Base-by-base conservation (phyloP, 345 rosid genomes). In the Euphorbia tirucalli region DNA sequence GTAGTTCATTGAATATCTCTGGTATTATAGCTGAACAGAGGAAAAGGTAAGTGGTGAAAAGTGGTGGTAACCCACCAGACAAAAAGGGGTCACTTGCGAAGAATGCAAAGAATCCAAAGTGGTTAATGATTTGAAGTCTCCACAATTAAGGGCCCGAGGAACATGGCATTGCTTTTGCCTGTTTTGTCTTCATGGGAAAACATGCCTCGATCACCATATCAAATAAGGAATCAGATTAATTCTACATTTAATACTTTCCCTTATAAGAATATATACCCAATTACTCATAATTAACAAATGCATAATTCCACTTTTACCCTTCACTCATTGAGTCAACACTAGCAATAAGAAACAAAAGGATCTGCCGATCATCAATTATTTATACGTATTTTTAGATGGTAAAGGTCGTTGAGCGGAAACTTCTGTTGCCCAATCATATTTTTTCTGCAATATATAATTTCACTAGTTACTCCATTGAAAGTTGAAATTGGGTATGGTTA, bases 81-180 rank as follows among this genome's bases (percentile, higher is more conserved):
- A 39, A 43, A 22, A 72, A 25, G 41, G 67, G 10, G 61, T 72
- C 58, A 37, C 84, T 78, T 74, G 77, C 3, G 10, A 66, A 41
- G 50, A 30, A 14, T 49, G 75, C 50, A 78, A 78, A 64, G 86
- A 80, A 82, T 78, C 81, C 80, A 7, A 73, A 55, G 87, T 54
- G 52, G 3, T 13, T 46, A 13, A 46, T 13, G 10, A 63, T 25
- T 62, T 32, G 48, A 35, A 24, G 4, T 63, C 18, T 2, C 10
- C 11, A 0, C 28, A 35, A n/a, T 60, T 54, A n/a, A n/a, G 27
- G 62, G 24, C 59, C 22, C 30, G 8, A 10, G 1, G 65, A 39
- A 61, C 65, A 78, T 37, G 66, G 65, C 62, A 60, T 44, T 62
- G 62, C 61, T 62, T 75, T 69, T 46, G 37, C 58, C n/a, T 50